Conservation (phyloP, 2,329 filamentous ascomycete species). For the Colletotrichum australisinense region DNA sequence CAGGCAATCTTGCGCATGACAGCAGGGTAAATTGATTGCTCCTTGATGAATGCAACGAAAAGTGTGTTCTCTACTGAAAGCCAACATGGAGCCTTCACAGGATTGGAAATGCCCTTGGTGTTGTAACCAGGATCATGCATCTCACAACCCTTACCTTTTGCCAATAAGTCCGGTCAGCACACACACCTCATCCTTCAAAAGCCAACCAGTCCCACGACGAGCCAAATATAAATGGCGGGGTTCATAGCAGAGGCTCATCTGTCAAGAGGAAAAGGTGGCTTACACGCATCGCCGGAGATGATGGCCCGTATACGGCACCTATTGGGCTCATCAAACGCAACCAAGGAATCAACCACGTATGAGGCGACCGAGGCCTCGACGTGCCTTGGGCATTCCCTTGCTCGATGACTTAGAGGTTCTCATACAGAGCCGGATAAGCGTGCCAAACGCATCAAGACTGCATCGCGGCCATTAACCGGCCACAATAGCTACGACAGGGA, state of each 20-base stretch:
- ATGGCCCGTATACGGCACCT: background rate
- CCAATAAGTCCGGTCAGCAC: background rate
- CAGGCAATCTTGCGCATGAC: background rate
- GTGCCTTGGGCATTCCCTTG: no score
- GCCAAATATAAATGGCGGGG: background rate
- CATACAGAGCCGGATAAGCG: background rate
- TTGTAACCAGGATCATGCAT: background rate
- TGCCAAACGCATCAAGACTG: background rate
- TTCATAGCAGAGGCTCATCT: background rate
- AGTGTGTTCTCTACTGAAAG: background rate
- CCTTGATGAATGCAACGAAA: background rate
- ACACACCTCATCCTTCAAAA: background rate
- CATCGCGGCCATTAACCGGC: background rate
- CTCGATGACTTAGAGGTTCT: background rate
- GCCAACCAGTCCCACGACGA: background rate
- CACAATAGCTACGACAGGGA: background rate
- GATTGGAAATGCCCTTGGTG: background rate
- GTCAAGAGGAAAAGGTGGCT: background rate
- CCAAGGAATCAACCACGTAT: no score
- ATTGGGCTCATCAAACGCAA: background rate
- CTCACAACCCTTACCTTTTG: background rate
- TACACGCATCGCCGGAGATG: background rate
- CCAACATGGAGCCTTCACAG: background rate
- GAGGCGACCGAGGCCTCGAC: no score
- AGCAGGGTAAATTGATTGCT: background rate